Evolutionary conservation across 1,284 basidiomycete genomes (phyloP).

Genomic region (Malassezia japonica): DNA sequence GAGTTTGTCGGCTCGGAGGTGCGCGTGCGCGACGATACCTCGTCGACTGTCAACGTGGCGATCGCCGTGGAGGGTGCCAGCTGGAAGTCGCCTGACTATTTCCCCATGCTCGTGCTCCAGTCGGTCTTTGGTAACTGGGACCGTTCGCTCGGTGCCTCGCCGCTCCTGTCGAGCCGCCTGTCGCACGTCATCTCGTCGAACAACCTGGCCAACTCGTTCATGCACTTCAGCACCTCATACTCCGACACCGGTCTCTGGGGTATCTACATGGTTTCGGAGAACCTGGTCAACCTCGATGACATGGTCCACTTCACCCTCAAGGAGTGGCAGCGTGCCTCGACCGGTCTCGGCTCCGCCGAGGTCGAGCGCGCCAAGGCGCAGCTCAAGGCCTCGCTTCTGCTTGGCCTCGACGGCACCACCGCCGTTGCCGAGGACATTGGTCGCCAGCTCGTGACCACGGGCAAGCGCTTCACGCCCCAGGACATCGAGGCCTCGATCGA

Average conservation of each 20-base stretch:
- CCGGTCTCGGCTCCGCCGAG: constrained; percentile 71
- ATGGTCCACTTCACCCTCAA: constrained; percentile 83
- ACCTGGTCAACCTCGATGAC: constrained; percentile 78
- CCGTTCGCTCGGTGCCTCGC: constrained; percentile 80
- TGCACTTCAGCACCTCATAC: constrained; percentile 99
- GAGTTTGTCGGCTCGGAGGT: constrained; percentile 90
- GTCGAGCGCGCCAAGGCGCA: constrained; percentile 96
- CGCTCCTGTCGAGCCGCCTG: constrained; percentile 79
- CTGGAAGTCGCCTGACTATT: constrained; percentile 97
- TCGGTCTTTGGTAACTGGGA: constrained; percentile 99
- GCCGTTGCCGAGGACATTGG: constrained; percentile 98
- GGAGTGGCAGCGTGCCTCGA: constrained; percentile 95
- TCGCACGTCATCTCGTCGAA: constrained; percentile 83
- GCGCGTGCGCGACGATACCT: constrained; percentile 85
- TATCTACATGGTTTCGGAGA: constrained; percentile 85
- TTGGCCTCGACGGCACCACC: constrained; percentile 86
- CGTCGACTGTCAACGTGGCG: constrained; percentile 77
- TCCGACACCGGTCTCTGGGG: constrained; percentile 99
- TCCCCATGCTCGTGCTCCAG: constrained; percentile 98
- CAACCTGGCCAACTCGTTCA: constrained; percentile 98
- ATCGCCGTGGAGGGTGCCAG: constrained; percentile 95
- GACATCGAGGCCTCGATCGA: constrained; percentile 91
- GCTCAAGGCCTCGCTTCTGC: constrained; percentile 84
- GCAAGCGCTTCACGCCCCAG: constrained; percentile 66
- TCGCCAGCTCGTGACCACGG: constrained; percentile 86